Conservation (phyloP, 352 stramenopile genomes). For the Globisporangium okanoganense region DNA sequence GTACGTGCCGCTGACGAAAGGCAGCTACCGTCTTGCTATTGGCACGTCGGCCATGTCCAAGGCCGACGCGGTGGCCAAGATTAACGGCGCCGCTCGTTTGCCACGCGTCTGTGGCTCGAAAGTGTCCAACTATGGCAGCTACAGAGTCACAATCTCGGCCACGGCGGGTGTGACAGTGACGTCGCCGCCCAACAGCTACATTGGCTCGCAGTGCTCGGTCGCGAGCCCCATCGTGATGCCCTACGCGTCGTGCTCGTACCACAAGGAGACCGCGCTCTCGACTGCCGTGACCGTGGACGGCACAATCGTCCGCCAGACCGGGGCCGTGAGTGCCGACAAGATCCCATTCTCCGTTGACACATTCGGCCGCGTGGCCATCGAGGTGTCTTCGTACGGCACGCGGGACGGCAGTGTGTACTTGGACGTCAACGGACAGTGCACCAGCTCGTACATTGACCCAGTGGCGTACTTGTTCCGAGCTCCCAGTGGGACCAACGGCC, state of each 20-base stretch:
- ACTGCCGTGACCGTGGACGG: constrained; percentile 36
- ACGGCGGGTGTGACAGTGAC: constrained; percentile 25
- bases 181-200: constrained; percentile 41
- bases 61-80: constrained; percentile 33
- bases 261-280: constrained; percentile 38
- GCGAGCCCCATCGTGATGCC: constrained; percentile 19
- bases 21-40: constrained; percentile 56
- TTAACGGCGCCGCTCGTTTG: constrained; percentile 29
- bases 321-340: constrained; percentile 50
- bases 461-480: constrained; percentile 55
- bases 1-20: constrained; percentile 27
- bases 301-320: constrained; percentile 42
- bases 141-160: constrained; percentile 51
- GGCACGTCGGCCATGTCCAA: constrained; percentile 48
- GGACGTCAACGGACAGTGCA: constrained; percentile 64
- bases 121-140: constrained; percentile 70
- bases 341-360: constrained; percentile 44
- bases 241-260: constrained; percentile 51
- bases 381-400: constrained; percentile 55
- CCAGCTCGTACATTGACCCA: constrained; percentile 61
- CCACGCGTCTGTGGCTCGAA: constrained; percentile 40
- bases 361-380: constrained; percentile 55
- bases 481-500: constrained; percentile 5
- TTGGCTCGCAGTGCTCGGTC: constrained; percentile 51
- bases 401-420: constrained; percentile 29